phyloP scores from a whole-genome alignment of 2,329 filamentous ascomycete species.

The Esteya vermicola region DNA sequence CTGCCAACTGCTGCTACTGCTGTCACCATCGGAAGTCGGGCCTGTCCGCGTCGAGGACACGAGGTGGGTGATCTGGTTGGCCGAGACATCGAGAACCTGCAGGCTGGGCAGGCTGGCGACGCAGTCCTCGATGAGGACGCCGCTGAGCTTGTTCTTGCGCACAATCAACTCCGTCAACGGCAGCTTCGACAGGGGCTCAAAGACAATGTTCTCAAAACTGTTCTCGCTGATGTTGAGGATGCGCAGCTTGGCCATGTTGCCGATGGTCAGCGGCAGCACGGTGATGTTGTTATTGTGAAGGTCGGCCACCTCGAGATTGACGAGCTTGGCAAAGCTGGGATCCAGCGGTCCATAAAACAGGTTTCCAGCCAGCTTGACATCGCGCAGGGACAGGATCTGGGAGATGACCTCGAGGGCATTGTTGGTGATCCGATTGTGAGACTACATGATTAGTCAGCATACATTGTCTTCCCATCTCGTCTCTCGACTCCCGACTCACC shows the following conservation, averaged over 20 bases:
- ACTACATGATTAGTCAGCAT: constrained; percentile 29
- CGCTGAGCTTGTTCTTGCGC: constrained; percentile 65
- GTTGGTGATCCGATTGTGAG: constrained; percentile 67
- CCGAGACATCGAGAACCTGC: constrained; percentile 63
- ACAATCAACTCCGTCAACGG: constrained; percentile 61
- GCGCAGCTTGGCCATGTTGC: constrained; percentile 54
- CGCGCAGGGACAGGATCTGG: constrained; percentile 57
- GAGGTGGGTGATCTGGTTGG: constrained; percentile 54
- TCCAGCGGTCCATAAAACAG: constrained; percentile 55
- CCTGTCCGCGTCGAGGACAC: constrained; percentile 22
- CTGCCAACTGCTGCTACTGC: too few relatives aligned
- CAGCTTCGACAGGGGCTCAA: constrained; percentile 51
- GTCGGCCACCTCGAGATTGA: constrained; percentile 65
- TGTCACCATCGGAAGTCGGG: too few relatives aligned
- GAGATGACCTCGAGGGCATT: constrained; percentile 57
- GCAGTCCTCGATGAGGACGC: constrained; percentile 52
- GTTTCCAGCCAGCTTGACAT: constrained; percentile 73
- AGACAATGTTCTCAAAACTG: constrained; percentile 54
- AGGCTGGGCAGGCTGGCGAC: constrained; percentile 47
- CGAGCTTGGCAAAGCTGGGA: constrained; percentile 46
- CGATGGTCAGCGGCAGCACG: constrained; percentile 51
- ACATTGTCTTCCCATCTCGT: background rate
- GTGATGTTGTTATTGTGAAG: constrained; percentile 68
- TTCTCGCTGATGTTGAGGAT: constrained; percentile 74
- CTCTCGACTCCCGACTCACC: constrained; percentile 28